Conservation (phyloP, 352 stramenopile genomes). For the Phytophthora idaei region DNA sequence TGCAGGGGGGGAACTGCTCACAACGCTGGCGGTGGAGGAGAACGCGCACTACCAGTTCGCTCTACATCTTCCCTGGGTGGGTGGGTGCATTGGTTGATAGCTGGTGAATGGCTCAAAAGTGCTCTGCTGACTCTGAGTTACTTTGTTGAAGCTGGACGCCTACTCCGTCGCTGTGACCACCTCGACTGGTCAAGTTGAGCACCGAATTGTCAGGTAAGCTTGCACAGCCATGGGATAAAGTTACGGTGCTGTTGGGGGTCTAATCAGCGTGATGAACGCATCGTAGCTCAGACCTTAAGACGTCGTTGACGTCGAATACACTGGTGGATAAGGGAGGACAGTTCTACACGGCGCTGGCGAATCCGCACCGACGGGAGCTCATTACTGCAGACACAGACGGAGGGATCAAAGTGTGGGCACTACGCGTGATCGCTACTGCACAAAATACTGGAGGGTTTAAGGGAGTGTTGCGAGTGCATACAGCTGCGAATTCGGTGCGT, state of each 20-base stretch:
- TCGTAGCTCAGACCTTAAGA: slow-evolving; percentile 49
- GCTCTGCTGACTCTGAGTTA: neutral
- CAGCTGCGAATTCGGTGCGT: slow-evolving; percentile 37
- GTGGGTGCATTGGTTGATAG: neutral
- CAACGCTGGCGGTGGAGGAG: slow-evolving; percentile 40
- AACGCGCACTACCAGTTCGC: slow-evolving; percentile 52
- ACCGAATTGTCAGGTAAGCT: slow-evolving; percentile 50
- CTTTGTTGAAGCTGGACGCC: slow-evolving; percentile 39
- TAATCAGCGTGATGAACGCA: neutral
- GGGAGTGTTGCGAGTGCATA: slow-evolving; percentile 59
- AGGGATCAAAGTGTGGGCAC: slow-evolving; percentile 58
- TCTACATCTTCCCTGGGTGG: slow-evolving; percentile 53
- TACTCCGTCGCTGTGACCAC: slow-evolving; percentile 46
- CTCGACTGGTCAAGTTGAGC: slow-evolving; percentile 37
- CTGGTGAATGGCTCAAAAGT: neutral
- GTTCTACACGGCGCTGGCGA: slow-evolving; percentile 44
- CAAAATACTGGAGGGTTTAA: slow-evolving; percentile 41
- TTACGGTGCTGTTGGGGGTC: neutral
- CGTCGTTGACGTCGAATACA: slow-evolving; percentile 39
- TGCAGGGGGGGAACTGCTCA: slow-evolving; percentile 45
- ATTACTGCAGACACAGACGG: slow-evolving; percentile 58
- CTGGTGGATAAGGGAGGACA: slow-evolving; percentile 29
- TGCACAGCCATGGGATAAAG: neutral
- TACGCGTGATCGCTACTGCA: slow-evolving; percentile 33
- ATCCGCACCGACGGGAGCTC: slow-evolving; percentile 48